Evolutionary conservation across 192 early-diverging fungal genomes (phyloP).

Genomic region (Coemansia sp.): DNA sequence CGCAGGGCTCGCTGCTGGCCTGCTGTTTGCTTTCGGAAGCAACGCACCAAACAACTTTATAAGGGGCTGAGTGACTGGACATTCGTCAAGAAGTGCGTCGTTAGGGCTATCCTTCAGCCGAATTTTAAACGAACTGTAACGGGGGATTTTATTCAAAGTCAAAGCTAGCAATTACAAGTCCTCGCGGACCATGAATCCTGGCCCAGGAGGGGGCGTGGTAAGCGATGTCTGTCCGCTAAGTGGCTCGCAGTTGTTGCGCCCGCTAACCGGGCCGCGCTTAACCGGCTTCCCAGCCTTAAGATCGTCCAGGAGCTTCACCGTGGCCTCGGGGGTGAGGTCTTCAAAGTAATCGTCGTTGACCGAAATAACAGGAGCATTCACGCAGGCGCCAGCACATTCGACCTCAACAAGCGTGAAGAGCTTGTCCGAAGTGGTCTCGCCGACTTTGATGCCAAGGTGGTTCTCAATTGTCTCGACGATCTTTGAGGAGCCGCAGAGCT

Average conservation of each 20-base stretch:
- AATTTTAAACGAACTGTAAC: too few species aligned
- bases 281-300: conserved; percentile 80
- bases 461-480: conserved; percentile 86
- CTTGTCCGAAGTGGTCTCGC: conserved; percentile 91
- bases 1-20: conserved; percentile 64
- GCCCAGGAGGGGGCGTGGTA: conserved; percentile 83
- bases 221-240: conserved; percentile 78
- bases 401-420: conserved; percentile 99
- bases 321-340: conserved; percentile 92
- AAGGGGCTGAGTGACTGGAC: conserved; percentile 7
- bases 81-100: too few species aligned
- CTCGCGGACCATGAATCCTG: conserved; percentile 82
- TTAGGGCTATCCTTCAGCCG: too few species aligned
- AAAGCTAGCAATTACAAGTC: conserved; percentile 70
- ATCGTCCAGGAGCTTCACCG: conserved; percentile 81
- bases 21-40: conserved; percentile 66
- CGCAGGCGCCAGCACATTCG: conserved; percentile 98
- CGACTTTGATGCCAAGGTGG: conserved; percentile 88
- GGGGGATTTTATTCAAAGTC: too few species aligned
- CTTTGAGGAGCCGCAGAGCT: conserved; percentile 90
- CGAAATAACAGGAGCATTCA: conserved; percentile 96
- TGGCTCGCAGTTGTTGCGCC: conserved; percentile 89
- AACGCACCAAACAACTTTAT: conserved; percentile 52
- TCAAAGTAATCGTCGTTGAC: conserved; percentile 99
- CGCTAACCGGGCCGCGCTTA: conserved; percentile 80